These are phyloP conservation scores for Penicillium odoratum DNA, from an alignment of 495 filamentous ascomycete genomes.

Conservation along the genomic window DNA sequence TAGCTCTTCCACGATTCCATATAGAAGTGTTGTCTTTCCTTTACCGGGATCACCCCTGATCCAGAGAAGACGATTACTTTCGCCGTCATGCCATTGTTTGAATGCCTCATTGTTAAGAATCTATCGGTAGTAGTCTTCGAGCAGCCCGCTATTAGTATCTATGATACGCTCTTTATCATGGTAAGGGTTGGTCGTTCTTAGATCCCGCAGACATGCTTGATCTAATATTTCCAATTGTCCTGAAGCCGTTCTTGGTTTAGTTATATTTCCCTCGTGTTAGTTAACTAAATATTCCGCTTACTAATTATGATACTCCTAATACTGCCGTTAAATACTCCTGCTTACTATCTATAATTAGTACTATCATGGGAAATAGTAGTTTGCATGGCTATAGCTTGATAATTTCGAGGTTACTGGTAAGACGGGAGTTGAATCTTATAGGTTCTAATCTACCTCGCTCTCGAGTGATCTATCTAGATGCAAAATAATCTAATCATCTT, in stretches of 20 bases:
- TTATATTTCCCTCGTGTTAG: not conserved
- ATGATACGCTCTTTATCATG: constrained; percentile 4
- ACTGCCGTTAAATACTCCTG: too few species aligned
- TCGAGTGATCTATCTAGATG: too few species aligned
- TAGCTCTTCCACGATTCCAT: constrained; percentile 3
- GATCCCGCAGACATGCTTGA: not conserved
- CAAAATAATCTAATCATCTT: too few species aligned
- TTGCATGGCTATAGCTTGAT: not conserved
- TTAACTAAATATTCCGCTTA: not conserved
- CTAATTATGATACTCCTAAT: not conserved
- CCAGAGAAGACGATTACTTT: not conserved
- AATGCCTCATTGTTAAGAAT: constrained; percentile 4
- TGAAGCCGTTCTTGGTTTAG: not conserved
- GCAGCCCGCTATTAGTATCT: not conserved
- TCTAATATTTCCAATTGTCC: constrained; percentile 2
- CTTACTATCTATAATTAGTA: not conserved
- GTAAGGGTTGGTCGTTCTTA: not conserved
- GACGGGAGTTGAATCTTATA: too few species aligned
- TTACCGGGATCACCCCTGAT: constrained; percentile 7
- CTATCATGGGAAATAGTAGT: not conserved
- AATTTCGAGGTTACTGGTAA: not conserved
- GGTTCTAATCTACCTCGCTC: not conserved
- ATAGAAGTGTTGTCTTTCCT: constrained; percentile 8
- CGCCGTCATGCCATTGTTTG: constrained; percentile 4
- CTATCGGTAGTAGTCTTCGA: constrained; percentile 6